Evolutionary conservation across 805 yeast genomes (phyloP).

Genomic region (Cyberlindnera mycetangii): DNA sequence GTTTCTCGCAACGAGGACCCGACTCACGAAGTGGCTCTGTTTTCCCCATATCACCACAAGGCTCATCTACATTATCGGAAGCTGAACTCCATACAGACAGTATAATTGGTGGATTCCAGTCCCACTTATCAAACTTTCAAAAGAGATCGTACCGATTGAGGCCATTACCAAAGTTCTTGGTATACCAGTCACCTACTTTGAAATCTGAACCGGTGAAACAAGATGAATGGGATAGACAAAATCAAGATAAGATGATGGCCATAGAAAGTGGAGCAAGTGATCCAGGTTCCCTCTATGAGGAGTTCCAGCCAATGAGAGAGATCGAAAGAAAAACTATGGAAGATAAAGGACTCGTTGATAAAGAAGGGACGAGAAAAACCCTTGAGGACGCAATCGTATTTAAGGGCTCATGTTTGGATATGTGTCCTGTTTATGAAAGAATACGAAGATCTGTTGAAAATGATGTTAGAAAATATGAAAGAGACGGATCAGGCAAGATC

Average conservation of each 20-base stretch:
- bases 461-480: constrained; percentile 77
- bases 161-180: constrained; percentile 34
- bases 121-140: constrained; percentile 7
- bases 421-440: constrained; percentile 95
- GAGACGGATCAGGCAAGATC: constrained; percentile 55
- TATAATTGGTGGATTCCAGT: constrained; percentile 26
- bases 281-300: constrained; percentile 70
- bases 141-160: constrained; percentile 18
- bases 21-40: neutral
- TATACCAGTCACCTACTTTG: constrained; percentile 36
- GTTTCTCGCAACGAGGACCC: neutral
- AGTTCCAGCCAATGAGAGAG: constrained; percentile 69
- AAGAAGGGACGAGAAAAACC: constrained; percentile 76
- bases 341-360: constrained; percentile 75
- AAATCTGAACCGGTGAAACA: constrained; percentile 28
- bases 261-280: constrained; percentile 55
- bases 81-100: constrained; percentile 16
- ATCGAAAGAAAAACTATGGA: constrained; percentile 79
- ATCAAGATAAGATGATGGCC: constrained; percentile 58
- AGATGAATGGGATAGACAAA: constrained; percentile 71
- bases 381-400: constrained; percentile 86
- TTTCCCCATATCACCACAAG: neutral
- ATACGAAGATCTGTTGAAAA: constrained; percentile 84
- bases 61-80: constrained; percentile 1
- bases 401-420: constrained; percentile 83